Evolutionary conservation across 2,329 filamentous ascomycete species (phyloP).

Genomic region (Aspergillus melleus): DNA sequence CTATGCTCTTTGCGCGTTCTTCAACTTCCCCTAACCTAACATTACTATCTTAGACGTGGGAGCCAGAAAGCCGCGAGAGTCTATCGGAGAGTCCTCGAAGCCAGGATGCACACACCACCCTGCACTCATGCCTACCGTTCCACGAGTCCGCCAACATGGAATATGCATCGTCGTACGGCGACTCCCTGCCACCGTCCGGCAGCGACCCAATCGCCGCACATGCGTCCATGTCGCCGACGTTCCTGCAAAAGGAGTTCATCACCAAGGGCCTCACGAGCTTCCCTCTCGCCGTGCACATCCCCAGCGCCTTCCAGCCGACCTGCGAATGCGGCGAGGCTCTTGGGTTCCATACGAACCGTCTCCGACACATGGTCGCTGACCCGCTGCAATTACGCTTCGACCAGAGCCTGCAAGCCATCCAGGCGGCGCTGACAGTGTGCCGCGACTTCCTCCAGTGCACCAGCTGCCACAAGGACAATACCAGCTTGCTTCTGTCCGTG

Average conservation of each 20-base stretch:
- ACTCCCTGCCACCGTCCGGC: constrained; percentile 2
- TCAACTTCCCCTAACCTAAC: too few species aligned
- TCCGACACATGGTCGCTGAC: constrained; percentile 30
- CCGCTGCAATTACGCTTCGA: constrained; percentile 31
- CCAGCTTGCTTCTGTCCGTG: constrained; percentile 29
- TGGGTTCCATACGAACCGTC: constrained; percentile 30
- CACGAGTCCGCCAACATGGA: constrained; percentile 9
- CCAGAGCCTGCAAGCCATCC: constrained; percentile 33
- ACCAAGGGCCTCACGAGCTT: constrained; percentile 27
- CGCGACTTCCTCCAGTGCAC: constrained; percentile 32
- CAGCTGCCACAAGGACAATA: constrained; percentile 31
- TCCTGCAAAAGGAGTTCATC: constrained; percentile 30
- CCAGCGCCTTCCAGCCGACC: constrained; percentile 20
- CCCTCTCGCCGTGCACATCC: constrained; percentile 29
- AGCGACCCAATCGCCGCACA: constrained; percentile 21
- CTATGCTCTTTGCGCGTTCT: background rate
- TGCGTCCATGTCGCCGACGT: constrained; percentile 33
- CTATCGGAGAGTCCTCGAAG: constrained; percentile 31
- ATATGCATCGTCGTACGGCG: constrained; percentile 11
- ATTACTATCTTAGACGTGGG: background rate
- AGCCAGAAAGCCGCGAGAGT: constrained; percentile 9
- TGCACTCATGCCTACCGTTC: constrained; percentile 10
- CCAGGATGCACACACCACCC: constrained; percentile 17
- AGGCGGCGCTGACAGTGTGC: constrained; percentile 30
- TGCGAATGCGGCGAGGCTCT: constrained; percentile 35